A percentile compares a stretch with the other conserved stretches of the same genome.
Evolutionary conservation across 2,329 filamentous ascomycete genomes (phyloP).

Genomic region (Beauveria brongniartii): DNA sequence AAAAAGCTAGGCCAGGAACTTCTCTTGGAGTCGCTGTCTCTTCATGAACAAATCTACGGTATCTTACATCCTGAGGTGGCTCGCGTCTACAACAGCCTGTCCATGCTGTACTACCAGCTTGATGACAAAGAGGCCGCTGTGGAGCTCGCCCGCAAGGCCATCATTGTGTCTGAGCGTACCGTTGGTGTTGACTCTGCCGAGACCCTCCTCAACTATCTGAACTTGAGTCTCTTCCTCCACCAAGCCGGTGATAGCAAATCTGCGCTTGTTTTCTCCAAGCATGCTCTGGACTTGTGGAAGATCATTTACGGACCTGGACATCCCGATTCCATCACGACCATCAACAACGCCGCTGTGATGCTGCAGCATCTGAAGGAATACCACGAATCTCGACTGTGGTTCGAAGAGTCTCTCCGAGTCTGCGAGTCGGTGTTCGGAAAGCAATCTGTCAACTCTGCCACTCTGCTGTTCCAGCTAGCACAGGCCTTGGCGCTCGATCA

Average conservation of each 20-base stretch:
- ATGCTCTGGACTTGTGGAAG: slow-evolving; percentile 93
- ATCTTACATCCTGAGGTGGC: slow-evolving; percentile 95
- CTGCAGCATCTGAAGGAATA: slow-evolving; percentile 92
- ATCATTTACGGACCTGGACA: slow-evolving; percentile 90
- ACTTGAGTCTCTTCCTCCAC: slow-evolving; percentile 89
- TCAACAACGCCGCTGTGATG: slow-evolving; percentile 99
- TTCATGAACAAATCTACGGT: slow-evolving; percentile 98
- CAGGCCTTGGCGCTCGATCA: slow-evolving; percentile 94
- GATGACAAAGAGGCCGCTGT: slow-evolving; percentile 95
- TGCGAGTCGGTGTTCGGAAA: slow-evolving; percentile 87
- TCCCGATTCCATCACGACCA: slow-evolving; percentile 94
- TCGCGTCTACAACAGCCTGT: slow-evolving; percentile 87
- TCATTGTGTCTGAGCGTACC: slow-evolving; percentile 91
- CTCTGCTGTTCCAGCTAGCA: slow-evolving; percentile 91
- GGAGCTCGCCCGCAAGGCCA: slow-evolving; percentile 90
- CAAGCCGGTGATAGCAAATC: slow-evolving; percentile 81
- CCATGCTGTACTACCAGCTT: slow-evolving; percentile 94
- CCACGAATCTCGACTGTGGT: slow-evolving; percentile 92
- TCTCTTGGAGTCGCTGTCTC: slow-evolving; percentile 85
- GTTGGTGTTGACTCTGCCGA: slow-evolving; percentile 89
- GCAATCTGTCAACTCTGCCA: slow-evolving; percentile 86
- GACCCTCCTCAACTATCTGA: slow-evolving; percentile 91
- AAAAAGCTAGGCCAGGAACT: slow-evolving; percentile 94
- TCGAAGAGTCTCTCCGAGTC: slow-evolving; percentile 82
- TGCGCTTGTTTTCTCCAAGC: slow-evolving; percentile 82